Conservation (phyloP, 2,329 filamentous ascomycete species). For the Thielaviopsis musarum region DNA sequence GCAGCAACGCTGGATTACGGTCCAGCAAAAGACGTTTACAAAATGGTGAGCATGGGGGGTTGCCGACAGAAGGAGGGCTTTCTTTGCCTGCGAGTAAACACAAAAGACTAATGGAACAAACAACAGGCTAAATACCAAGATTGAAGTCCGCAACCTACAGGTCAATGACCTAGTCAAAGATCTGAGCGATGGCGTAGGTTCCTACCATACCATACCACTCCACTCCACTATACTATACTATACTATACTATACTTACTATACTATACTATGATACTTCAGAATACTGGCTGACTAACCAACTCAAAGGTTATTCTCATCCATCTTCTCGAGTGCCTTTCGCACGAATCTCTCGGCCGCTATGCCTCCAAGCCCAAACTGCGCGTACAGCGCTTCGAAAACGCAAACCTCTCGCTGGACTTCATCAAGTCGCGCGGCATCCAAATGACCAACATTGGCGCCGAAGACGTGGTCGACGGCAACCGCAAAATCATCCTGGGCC, state of each 20-base stretch:
- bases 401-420: conserved; percentile 91
- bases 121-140: conserved; percentile 94
- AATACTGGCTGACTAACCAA: not conserved
- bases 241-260: not conserved
- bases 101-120: too few relatives aligned
- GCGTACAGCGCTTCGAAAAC: conserved; percentile 95
- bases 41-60: conserved; percentile 80
- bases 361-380: conserved; percentile 87
- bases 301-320: conserved; percentile 72
- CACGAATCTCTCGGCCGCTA: conserved; percentile 91
- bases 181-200: conserved; percentile 78
- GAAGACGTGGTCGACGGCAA: conserved; percentile 98
- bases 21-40: conserved; percentile 98
- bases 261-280: not conserved
- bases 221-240: not conserved
- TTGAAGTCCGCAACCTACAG: conserved; percentile 58
- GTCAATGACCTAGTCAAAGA: conserved; percentile 80
- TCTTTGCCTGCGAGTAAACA: too few relatives aligned
- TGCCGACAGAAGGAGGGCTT: too few relatives aligned
- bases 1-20: conserved; percentile 53
- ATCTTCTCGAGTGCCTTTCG: conserved; percentile 90
- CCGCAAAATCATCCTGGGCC: conserved; percentile 85
- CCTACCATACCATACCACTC: not conserved
- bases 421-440: conserved; percentile 77
- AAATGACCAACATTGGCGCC: conserved; percentile 96